Base-by-base conservation (phyloP, 495 filamentous ascomycete species). In the Parathielavia appendiculata region DNA sequence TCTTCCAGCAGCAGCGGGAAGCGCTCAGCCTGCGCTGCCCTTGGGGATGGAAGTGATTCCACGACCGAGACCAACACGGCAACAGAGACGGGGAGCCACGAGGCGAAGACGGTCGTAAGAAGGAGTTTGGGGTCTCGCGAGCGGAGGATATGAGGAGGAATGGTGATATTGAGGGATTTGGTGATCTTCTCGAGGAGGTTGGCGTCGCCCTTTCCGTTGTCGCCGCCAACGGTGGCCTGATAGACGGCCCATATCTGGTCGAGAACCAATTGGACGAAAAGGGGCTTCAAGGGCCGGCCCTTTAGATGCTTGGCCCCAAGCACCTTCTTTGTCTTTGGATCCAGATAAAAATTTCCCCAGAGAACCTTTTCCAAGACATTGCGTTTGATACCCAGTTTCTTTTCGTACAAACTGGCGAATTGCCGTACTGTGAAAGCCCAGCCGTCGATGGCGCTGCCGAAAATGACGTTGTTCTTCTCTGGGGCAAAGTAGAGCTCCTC, bases 191-290 rank as follows among this genome's bases (percentile, higher is more conserved):
- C 91, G 51, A 96, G 73, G 68, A 95, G 79, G 26, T 76, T 79
- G 38, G 87, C 83, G 68, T 97, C 92, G 54, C 91, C 91, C 76
- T 89, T 95, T 59, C 86, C 87, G 63, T 85, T 85, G 55, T 85
- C 85, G 40, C 86, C 88, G 6, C 90, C 90, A 17, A 82, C 87
- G 12, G 92, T 97, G 55, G 91, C 93, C 58, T 90, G 81, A 71
- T 99, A 99, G 20, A 95, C 91, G 50, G 95, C 92, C 93, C 93
- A 99, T 41, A 99, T 87, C 58, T 89, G 95, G 47, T 96, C 92
- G 57, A 99, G 79, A 7, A 99, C 95, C 51, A 99, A 75, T 69
- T 97, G 92, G 32, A 97, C 93, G 72, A 99, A 99, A 84, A 97
- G 92, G 1, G 95, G 93, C 71, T 97, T 99, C 54, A 99, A 73